phyloP scores from a whole-genome alignment of 495 filamentous ascomycete species.

The Parathielavia hyrcaniae region DNA sequence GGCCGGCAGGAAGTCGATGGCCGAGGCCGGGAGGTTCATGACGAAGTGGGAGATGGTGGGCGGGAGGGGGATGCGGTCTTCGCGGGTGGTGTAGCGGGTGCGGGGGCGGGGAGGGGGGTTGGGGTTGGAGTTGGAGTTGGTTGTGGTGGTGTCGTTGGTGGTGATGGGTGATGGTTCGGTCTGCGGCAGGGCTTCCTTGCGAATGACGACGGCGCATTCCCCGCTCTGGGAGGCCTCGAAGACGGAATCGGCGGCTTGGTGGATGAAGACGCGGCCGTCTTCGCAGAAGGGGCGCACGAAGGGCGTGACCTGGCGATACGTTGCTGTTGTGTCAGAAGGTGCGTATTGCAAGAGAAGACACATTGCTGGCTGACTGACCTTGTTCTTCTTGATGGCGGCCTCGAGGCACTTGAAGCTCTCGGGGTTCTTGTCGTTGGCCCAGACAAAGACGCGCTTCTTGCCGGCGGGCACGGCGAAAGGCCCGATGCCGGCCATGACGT shows the following conservation, averaged over 20 bases:
- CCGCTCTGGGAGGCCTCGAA: slow-evolving; percentile 45
- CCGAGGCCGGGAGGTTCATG: slow-evolving; percentile 91
- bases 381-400: slow-evolving; percentile 68
- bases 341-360: neutral
- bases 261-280: slow-evolving; percentile 79
- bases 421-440: slow-evolving; percentile 96
- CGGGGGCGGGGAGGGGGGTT: slow-evolving; percentile 19
- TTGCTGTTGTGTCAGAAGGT: neutral
- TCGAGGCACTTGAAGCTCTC: slow-evolving; percentile 68
- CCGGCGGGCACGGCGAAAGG: slow-evolving; percentile 92
- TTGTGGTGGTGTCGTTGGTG: neutral
- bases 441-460: slow-evolving; percentile 84
- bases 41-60: slow-evolving; percentile 82
- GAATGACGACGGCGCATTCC: slow-evolving; percentile 40
- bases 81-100: slow-evolving; percentile 18
- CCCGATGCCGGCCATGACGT: slow-evolving; percentile 96
- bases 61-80: slow-evolving; percentile 49
- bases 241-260: slow-evolving; percentile 55
- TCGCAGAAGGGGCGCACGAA: slow-evolving; percentile 73
- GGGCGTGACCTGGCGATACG: slow-evolving; percentile 48
- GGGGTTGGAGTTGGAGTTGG: slow-evolving; percentile 21
- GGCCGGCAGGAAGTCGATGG: slow-evolving; percentile 75
- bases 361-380: slow-evolving; percentile 41
- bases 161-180: neutral
- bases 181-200: slow-evolving; percentile 24